Evolutionary conservation across 202 grass and related monocot genomes (phyloP).

Genomic region (Cymbopogon flexuosus): DNA sequence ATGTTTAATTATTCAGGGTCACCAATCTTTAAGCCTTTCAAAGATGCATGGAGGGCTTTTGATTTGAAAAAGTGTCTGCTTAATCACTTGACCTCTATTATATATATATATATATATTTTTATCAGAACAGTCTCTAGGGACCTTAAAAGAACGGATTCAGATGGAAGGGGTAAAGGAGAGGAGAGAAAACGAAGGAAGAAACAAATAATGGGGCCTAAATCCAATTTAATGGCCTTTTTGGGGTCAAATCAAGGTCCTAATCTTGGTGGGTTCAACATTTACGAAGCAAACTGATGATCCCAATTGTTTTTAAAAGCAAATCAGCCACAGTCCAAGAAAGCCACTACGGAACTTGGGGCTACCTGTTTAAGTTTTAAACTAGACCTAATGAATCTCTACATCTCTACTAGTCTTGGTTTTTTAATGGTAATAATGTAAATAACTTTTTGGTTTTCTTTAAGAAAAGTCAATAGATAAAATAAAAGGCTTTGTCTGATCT

Average conservation of each 20-base stretch:
- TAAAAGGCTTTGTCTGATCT: neutral
- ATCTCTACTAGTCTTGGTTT: too few relatives aligned
- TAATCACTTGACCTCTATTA: conserved; percentile 2
- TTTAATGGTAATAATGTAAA: neutral
- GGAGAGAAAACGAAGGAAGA: conserved; percentile 5
- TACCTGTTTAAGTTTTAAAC: neutral
- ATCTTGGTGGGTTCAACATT: conserved; percentile 6
- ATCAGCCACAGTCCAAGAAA: neutral
- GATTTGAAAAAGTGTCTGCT: neutral
- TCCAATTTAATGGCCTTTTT: conserved; percentile 8
- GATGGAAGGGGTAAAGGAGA: neutral
- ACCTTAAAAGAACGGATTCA: conserved; percentile 31
- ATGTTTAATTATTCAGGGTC: conserved; percentile 6
- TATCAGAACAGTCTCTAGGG: conserved; percentile 1
- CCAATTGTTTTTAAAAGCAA: neutral
- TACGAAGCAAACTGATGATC: neutral
- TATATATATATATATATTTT: neutral
- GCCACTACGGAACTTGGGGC: neutral
- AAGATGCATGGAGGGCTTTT: conserved; percentile 4
- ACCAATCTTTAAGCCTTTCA: conserved; percentile 13
- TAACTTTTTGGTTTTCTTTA: neutral
- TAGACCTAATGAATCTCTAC: neutral
- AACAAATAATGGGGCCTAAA: conserved; percentile 2
- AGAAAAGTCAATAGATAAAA: neutral
- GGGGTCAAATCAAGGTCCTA: conserved; percentile 17